Base-by-base conservation (phyloP, 2,329 filamentous ascomycete species). In the Rachicladosporium sp. region DNA sequence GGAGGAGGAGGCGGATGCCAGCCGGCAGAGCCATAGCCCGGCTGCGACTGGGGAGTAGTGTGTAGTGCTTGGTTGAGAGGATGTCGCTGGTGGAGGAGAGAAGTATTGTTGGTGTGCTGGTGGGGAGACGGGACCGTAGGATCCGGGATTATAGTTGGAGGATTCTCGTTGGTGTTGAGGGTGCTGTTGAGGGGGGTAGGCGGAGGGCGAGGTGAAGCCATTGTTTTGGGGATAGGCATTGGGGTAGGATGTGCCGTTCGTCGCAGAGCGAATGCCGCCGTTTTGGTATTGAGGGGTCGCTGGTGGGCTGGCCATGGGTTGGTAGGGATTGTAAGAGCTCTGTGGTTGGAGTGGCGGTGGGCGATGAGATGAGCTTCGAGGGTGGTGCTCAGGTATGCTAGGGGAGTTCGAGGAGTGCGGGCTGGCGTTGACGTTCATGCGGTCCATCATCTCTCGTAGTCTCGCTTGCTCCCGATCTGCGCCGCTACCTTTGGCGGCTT, bases 361-460 rank as follows among this genome's bases (percentile, higher is more conserved):
- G n/a, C 64, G 58, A 52, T 50, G 60, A 36, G 47, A 46, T 44
- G 59, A 53, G 56, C 48, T 61, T 8, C 12, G 31, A 6, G 31
- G 31, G 9, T 11, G 11, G 23, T 27, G 23, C 23, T 27, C 23
- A 11, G 43, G 45, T 27, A 40, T 42, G 34, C 35, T 48, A 6
- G 67, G 65, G 9, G 65, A 65, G 13, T 60, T 59, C 4, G 63
- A 64, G 27, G 62, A 57, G 4, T 62, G 58, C 4, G 45, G 60
- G n/a, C 56, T 52, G 2, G 63, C 56, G 31, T 89, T 85, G 64
- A 95, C 81, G 1, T 87, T 88, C 78, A 96, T 89, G 39, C 88
- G 78, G 55, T 95, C 88, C 91, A 98, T 96, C 31, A 98, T 68
- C 32, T 83, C 82, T 42, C 84, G 78, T 41, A 98, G 66, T 40